These are phyloP conservation scores for Ceratocystis destructans DNA, from an alignment of 2,329 filamentous ascomycete species.

Conservation along the genomic window DNA sequence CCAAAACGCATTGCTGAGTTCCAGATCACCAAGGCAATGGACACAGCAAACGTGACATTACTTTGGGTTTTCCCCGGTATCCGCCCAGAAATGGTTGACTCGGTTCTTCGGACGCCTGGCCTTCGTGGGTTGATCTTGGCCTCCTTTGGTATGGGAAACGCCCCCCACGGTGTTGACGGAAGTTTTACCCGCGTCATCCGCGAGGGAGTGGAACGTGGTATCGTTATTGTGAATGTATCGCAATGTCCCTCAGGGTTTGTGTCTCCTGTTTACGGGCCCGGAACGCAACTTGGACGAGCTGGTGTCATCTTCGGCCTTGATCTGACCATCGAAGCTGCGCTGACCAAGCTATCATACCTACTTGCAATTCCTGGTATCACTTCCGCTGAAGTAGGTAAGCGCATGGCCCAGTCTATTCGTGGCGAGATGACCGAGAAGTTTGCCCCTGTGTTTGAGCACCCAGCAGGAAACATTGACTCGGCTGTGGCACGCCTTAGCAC, in stretches of 20 bases:
- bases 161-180: slow-evolving; percentile 68
- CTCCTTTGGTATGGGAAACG: slow-evolving; percentile 87
- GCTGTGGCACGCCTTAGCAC: slow-evolving; percentile 32
- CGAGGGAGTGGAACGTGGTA: slow-evolving; percentile 62
- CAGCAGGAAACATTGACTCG: slow-evolving; percentile 39
- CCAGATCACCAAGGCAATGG: slow-evolving; percentile 57
- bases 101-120: slow-evolving; percentile 61
- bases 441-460: slow-evolving; percentile 62
- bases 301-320: slow-evolving; percentile 84
- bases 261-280: slow-evolving; percentile 63
- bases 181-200: slow-evolving; percentile 65
- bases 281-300: slow-evolving; percentile 62
- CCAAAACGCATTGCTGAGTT: slow-evolving; percentile 64
- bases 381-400: slow-evolving; percentile 49
- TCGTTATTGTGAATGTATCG: slow-evolving; percentile 80
- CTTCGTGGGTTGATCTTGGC: slow-evolving; percentile 74
- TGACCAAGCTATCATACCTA: slow-evolving; percentile 82
- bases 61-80: slow-evolving; percentile 86
- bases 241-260: slow-evolving; percentile 73
- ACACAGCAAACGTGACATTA: slow-evolving; percentile 81
- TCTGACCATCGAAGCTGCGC: slow-evolving; percentile 76
- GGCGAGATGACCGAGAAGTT: slow-evolving; percentile 74
- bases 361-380: slow-evolving; percentile 54
- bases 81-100: slow-evolving; percentile 83
- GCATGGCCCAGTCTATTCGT: slow-evolving; percentile 62